Evolutionary conservation across 495 filamentous ascomycete species (phyloP).

Genomic region (Annulohypoxylon stygium): DNA sequence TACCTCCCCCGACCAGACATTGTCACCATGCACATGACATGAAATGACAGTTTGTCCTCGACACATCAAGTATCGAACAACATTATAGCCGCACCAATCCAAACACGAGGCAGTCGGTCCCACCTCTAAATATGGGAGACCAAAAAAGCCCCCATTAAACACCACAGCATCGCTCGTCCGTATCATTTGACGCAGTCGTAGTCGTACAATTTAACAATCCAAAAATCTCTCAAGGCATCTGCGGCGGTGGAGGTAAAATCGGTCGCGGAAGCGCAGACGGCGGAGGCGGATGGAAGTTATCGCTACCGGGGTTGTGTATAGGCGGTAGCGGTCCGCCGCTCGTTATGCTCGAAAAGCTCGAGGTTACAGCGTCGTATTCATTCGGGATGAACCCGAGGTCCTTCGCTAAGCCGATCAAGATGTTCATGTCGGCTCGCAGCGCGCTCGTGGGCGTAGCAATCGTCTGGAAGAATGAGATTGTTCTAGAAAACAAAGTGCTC

Average conservation of each 20-base stretch:
- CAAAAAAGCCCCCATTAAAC: conserved; percentile 3
- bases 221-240: conserved; percentile 23
- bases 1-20: conserved; percentile 33
- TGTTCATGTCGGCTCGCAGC: conserved; percentile 73
- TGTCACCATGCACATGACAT: conserved; percentile 24
- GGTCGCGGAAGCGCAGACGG: conserved; percentile 37
- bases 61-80: conserved; percentile 31
- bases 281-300: conserved; percentile 37
- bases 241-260: conserved; percentile 26
- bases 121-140: background rate
- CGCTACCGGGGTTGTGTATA: conserved; percentile 39
- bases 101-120: background rate
- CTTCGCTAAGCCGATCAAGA: conserved; percentile 72
- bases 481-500: conserved; percentile 67
- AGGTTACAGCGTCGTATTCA: conserved; percentile 47
- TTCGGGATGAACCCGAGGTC: conserved; percentile 58
- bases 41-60: conserved; percentile 16
- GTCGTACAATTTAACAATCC: conserved; percentile 15
- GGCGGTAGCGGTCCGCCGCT: conserved; percentile 50
- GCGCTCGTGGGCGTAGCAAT: conserved; percentile 75
- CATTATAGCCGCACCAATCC: conserved; percentile 28
- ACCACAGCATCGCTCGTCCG: conserved; percentile 26
- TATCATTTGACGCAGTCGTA: conserved; percentile 14
- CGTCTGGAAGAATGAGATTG: conserved; percentile 75
- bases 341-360: conserved; percentile 62